Conservation (phyloP, 2,329 filamentous ascomycete species). For the Pseudocercospora musae region DNA sequence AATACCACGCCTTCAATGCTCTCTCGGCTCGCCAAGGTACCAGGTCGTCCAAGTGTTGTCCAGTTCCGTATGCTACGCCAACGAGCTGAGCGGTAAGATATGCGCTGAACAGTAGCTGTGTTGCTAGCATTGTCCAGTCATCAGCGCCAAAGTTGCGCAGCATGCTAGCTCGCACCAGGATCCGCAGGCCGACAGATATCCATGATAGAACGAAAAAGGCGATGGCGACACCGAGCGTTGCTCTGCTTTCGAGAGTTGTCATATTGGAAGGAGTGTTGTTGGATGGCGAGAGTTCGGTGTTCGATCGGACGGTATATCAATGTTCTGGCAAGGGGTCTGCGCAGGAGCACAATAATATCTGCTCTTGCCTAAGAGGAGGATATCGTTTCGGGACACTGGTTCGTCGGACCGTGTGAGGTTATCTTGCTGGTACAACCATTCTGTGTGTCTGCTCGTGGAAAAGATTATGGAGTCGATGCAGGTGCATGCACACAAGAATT, state of each 20-base stretch:
- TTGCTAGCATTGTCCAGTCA: constrained; percentile 42
- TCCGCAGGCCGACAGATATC: constrained; percentile 37
- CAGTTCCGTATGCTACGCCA: constrained; percentile 41
- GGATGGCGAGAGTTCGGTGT: background rate
- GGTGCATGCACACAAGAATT: background rate
- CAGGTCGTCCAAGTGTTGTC: constrained; percentile 38
- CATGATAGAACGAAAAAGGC: constrained; percentile 41
- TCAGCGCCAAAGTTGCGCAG: constrained; percentile 41
- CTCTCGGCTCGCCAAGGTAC: constrained; percentile 19
- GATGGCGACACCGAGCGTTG: constrained; percentile 23
- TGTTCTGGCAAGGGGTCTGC: background rate
- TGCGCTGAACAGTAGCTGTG: constrained; percentile 39
- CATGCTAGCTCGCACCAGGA: constrained; percentile 39
- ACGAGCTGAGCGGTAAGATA: constrained; percentile 42
- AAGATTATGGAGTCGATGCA: background rate
- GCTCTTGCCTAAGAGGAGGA: background rate
- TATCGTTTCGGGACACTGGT: background rate
- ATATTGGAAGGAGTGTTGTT: background rate
- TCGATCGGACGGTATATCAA: background rate
- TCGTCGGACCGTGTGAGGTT: background rate
- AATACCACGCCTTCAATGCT: constrained; percentile 48
- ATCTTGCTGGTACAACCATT: background rate
- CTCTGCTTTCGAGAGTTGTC: constrained; percentile 13
- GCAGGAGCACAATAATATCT: background rate
- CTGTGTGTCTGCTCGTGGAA: background rate